Conservation (phyloP, 495 filamentous ascomycete species). For the Tuber brumale region DNA sequence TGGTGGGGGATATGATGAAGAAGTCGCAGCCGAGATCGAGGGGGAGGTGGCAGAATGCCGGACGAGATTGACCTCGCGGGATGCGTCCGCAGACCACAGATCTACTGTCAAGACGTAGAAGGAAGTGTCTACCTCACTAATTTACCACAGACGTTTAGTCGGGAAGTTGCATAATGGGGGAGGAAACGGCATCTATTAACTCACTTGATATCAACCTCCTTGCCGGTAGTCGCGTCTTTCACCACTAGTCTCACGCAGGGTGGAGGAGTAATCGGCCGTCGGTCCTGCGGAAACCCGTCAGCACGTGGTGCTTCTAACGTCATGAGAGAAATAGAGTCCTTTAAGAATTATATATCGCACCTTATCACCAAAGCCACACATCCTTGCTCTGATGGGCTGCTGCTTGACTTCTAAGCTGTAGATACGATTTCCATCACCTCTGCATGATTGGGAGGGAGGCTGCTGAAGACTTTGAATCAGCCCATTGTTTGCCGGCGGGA, state of each 20-base stretch:
- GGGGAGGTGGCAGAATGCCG: constrained; percentile 79
- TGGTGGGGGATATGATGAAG: constrained; percentile 60
- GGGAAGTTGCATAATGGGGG: constrained; percentile 34
- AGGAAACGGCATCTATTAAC: constrained; percentile 39
- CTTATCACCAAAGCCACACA: constrained; percentile 99
- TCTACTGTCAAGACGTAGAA: constrained; percentile 93
- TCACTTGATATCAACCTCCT: constrained; percentile 86
- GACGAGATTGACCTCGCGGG: constrained; percentile 89
- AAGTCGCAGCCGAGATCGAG: constrained; percentile 78
- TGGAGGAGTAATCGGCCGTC: constrained; percentile 90
- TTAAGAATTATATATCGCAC: constrained; percentile 47
- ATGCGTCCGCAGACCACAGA: constrained; percentile 76
- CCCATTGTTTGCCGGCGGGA: constrained; percentile 30
- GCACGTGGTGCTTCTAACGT: constrained; percentile 28
- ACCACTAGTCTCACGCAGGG: constrained; percentile 85
- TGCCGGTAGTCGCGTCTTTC: constrained; percentile 67
- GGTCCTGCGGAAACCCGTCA: constrained; percentile 57
- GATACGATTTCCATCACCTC: constrained; percentile 47
- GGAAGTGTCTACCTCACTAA: constrained; percentile 69
- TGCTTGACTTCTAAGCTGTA: constrained; percentile 77
- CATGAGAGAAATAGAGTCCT: constrained; percentile 14
- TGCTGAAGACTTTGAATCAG: constrained; percentile 30
- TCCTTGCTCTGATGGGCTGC: constrained; percentile 87
- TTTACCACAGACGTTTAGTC: constrained; percentile 32
- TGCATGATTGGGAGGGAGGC: constrained; percentile 35